phyloP scores from a whole-genome alignment of 2,329 filamentous ascomycete genomes.

The Fusarium solani-melongenae region DNA sequence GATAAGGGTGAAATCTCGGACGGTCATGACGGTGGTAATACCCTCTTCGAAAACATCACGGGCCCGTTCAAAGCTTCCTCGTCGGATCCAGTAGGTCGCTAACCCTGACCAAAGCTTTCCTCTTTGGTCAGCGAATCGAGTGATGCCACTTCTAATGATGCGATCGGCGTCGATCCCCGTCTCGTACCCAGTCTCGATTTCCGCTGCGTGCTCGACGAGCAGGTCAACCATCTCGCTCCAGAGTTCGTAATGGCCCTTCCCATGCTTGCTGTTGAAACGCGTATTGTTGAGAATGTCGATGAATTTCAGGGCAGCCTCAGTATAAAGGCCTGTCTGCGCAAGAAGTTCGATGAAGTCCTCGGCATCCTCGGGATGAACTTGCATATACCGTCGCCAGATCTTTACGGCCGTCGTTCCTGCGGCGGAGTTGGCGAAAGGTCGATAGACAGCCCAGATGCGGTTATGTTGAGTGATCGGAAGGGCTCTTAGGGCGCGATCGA shows the following conservation, averaged over 20 bases:
- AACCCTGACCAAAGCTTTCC: constrained; percentile 95
- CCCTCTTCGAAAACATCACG: constrained; percentile 96
- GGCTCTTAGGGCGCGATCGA: constrained; percentile 91
- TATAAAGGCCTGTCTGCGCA: constrained; percentile 83
- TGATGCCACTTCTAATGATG: constrained; percentile 92
- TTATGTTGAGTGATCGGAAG: constrained; percentile 95
- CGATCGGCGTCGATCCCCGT: constrained; percentile 89
- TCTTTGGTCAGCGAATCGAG: constrained; percentile 90
- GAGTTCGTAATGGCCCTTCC: constrained; percentile 94
- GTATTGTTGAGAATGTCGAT: constrained; percentile 93
- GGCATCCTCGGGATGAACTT: constrained; percentile 93
- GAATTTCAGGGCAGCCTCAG: constrained; percentile 90
- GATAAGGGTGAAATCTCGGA: constrained; percentile 94
- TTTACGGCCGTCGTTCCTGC: constrained; percentile 90
- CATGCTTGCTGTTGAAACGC: constrained; percentile 90
- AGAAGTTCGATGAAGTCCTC: constrained; percentile 96
- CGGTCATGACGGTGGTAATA: constrained; percentile 98
- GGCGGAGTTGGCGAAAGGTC: constrained; percentile 89
- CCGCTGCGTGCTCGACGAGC: constrained; percentile 88
- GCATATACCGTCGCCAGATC: constrained; percentile 96
- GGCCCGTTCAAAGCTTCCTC: constrained; percentile 91
- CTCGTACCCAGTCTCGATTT: constrained; percentile 84
- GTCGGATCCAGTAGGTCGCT: constrained; percentile 96
- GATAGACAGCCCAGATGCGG: constrained; percentile 92
- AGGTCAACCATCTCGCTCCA: constrained; percentile 99